phyloP scores from a whole-genome alignment of 257 asterid species.

The Echites panduratus region DNA sequence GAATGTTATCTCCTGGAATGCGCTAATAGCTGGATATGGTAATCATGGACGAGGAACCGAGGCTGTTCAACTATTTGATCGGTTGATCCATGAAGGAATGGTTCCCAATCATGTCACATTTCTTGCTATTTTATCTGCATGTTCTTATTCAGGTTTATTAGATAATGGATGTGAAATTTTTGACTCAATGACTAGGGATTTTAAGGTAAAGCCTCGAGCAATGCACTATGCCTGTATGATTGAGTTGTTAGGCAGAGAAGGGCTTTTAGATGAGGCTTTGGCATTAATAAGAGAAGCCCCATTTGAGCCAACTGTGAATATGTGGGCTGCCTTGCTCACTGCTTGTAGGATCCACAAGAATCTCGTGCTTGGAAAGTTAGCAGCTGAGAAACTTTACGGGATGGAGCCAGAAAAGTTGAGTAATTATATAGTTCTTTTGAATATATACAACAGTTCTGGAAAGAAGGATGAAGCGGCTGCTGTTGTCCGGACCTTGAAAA shows the following conservation, averaged over 20 bases:
- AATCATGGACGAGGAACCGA: conserved; percentile 67
- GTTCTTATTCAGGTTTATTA: conserved; percentile 68
- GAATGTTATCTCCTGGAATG: conserved; percentile 75
- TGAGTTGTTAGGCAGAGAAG: conserved; percentile 75
- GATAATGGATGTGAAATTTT: conserved; percentile 70
- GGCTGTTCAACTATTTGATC: conserved; percentile 65
- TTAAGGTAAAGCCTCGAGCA: conserved; percentile 69
- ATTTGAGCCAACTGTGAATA: conserved; percentile 53
- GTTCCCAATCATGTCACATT: conserved; percentile 79
- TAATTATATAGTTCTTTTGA: conserved; percentile 68
- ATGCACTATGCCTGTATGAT: conserved; percentile 87
- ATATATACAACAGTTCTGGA: conserved; percentile 54
- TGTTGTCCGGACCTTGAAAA: conserved; percentile 57
- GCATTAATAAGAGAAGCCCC: conserved; percentile 66
- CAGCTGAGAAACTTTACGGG: conserved; percentile 74
- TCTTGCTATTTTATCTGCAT: conserved; percentile 70
- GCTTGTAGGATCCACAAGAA: conserved; percentile 80
- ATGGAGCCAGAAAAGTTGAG: conserved; percentile 85
- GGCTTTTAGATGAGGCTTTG: conserved; percentile 73
- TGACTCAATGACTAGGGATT: conserved; percentile 62
- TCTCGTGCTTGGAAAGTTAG: conserved; percentile 71
- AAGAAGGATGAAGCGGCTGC: conserved; percentile 65
- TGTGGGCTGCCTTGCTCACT: conserved; percentile 96
- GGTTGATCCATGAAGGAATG: conserved; percentile 57
- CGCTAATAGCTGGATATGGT: conserved; percentile 75